Conservation (phyloP, 2,329 filamentous ascomycete species). For the Hypoxylon sp. region DNA sequence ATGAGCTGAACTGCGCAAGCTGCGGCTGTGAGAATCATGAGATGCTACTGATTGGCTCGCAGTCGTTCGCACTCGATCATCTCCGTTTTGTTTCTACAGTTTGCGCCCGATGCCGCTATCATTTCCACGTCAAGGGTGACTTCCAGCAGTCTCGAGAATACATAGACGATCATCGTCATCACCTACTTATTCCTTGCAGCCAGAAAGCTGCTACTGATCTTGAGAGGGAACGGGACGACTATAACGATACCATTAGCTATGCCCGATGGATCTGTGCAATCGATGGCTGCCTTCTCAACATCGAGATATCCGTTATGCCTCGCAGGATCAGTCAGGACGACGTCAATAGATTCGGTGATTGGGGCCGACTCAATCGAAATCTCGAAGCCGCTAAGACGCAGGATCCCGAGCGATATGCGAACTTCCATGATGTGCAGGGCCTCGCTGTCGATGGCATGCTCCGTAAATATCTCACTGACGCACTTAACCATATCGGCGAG, state of each 20-base stretch:
- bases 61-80: conserved; percentile 26
- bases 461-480: conserved; percentile 60
- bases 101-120: conserved; percentile 41
- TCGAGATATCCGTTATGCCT: conserved; percentile 55
- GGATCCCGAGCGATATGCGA: conserved; percentile 59
- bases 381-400: conserved; percentile 50
- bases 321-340: conserved; percentile 52
- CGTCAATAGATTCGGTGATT: conserved; percentile 57
- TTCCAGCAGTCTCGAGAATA: conserved; percentile 15
- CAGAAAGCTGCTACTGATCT: conserved; percentile 18
- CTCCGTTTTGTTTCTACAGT: conserved; percentile 39
- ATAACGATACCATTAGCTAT: conserved; percentile 28
- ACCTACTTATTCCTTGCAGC: conserved; percentile 41
- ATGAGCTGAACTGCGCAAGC: conserved; percentile 26
- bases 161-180: conserved; percentile 34
- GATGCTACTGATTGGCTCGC: conserved; percentile 36
- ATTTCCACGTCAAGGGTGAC: conserved; percentile 42
- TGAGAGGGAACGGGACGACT: conserved; percentile 5
- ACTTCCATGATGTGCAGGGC: conserved; percentile 52
- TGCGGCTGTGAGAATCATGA: conserved; percentile 39
- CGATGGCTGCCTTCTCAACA: conserved; percentile 46
- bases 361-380: conserved; percentile 52
- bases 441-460: conserved; percentile 55
- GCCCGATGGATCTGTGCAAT: conserved; percentile 40
- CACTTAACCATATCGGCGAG: conserved; percentile 50